Conservation (phyloP, 371 early-diverging fungal species). For the Apophysomyces ossiformis region DNA sequence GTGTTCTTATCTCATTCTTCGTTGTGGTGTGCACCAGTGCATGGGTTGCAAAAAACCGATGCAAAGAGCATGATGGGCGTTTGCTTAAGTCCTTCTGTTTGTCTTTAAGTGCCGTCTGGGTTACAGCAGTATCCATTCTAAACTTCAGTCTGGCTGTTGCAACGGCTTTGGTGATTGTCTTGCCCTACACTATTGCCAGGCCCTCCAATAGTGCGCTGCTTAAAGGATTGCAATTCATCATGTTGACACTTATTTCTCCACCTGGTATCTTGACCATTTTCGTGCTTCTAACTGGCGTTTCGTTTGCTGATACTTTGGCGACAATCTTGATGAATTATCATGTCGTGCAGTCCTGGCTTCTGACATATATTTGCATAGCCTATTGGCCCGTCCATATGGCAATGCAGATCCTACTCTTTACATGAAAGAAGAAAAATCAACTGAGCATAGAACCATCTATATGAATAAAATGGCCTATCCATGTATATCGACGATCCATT, state of each 20-base stretch:
- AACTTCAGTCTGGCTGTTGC: slow-evolving; percentile 86
- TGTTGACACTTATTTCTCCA: slow-evolving; percentile 56
- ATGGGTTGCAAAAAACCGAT: slow-evolving; percentile 17
- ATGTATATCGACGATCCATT: no score
- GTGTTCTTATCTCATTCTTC: background rate
- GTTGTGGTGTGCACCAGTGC: slow-evolving; percentile 12
- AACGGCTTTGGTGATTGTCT: slow-evolving; percentile 68
- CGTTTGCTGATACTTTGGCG: slow-evolving; percentile 33
- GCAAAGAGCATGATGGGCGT: slow-evolving; percentile 40
- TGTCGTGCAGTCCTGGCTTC: slow-evolving; percentile 63
- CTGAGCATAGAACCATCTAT: no score
- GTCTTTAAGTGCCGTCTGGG: slow-evolving; percentile 67
- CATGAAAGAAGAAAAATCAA: background rate
- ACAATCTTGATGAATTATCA: slow-evolving; percentile 60
- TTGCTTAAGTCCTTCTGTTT: slow-evolving; percentile 74
- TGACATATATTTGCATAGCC: slow-evolving; percentile 60
- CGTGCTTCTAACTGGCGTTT: slow-evolving; percentile 25
- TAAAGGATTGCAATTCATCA: slow-evolving; percentile 40
- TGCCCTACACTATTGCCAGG: slow-evolving; percentile 65
- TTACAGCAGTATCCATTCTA: slow-evolving; percentile 79
- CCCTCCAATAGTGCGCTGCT: slow-evolving; percentile 36
- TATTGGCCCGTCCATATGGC: slow-evolving; percentile 77
- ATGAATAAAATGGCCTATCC: no score
- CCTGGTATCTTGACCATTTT: slow-evolving; percentile 47
- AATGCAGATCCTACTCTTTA: slow-evolving; percentile 49